phyloP scores from a whole-genome alignment of 345 rosid species.

The Citrus sinensis region DNA sequence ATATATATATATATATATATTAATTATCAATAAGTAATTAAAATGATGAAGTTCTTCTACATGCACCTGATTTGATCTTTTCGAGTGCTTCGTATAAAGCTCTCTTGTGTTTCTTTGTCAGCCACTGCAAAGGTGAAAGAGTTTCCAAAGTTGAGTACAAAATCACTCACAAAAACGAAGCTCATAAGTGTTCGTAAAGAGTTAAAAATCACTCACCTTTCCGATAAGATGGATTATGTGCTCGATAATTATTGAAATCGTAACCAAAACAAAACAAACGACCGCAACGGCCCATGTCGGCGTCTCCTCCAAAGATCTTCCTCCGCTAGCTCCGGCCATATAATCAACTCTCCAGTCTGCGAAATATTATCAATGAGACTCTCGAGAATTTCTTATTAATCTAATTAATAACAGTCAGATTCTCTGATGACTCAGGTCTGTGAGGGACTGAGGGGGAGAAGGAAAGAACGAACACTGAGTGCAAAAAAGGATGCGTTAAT shows the following conservation, averaged over 20 bases:
- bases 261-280: constrained; percentile 53
- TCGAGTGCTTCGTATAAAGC: constrained; percentile 87
- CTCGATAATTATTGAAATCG: constrained; percentile 51
- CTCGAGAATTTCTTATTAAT: neutral
- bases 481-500: no score
- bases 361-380: neutral
- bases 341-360: neutral
- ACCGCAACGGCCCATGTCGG: constrained; percentile 76
- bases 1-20: no score
- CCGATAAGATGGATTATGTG: constrained; percentile 54
- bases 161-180: no score
- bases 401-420: neutral
- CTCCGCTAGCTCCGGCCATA: constrained; percentile 48
- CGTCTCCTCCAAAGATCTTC: constrained; percentile 55
- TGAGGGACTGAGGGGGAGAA: no score
- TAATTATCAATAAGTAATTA: no score
- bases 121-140: constrained; percentile 44
- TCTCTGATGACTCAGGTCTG: neutral
- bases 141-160: neutral
- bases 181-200: neutral
- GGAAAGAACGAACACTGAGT: neutral
- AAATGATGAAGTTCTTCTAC: no score
- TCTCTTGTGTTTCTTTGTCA: constrained; percentile 54
- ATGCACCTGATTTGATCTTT: constrained; percentile 79
- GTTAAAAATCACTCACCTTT: constrained; percentile 28